phyloP scores from a whole-genome alignment of 2,329 filamentous ascomycete genomes.

The Sporothrix dimorphospora region DNA sequence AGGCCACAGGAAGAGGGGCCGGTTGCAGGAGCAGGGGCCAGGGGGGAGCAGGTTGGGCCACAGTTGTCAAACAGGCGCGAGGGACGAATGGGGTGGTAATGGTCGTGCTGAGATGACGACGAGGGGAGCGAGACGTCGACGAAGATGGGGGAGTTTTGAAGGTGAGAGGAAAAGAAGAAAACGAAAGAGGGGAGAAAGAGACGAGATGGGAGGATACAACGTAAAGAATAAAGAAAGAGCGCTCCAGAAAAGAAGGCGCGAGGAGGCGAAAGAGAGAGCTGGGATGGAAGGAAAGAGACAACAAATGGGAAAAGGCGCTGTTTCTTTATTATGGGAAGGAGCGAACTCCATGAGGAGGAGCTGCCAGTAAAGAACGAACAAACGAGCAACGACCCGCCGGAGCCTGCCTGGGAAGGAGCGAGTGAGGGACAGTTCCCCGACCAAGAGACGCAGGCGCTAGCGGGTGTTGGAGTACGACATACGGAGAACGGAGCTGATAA shows the following conservation, averaged over 20 bases:
- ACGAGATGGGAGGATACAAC: not conserved
- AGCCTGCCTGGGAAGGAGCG: conserved; percentile 9
- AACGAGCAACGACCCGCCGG: not conserved
- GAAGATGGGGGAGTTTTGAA: not conserved
- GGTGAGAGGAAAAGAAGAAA: not conserved
- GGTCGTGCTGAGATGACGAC: not conserved
- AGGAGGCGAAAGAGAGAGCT: not conserved
- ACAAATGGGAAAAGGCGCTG: not conserved
- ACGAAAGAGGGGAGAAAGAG: not conserved
- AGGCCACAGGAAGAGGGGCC: conserved; percentile 13
- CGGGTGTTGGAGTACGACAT: conserved; percentile 3
- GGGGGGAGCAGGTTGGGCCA: conserved; percentile 12
- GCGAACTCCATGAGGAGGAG: not conserved
- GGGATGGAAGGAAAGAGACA: not conserved
- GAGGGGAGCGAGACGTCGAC: not conserved
- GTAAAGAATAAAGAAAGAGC: not conserved
- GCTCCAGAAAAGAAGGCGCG: not conserved
- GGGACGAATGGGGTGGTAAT: conserved; percentile 11
- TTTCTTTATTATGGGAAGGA: conserved; percentile 8
- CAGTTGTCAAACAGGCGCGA: conserved; percentile 15
- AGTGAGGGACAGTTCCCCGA: not conserved
- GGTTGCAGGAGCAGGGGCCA: conserved; percentile 14
- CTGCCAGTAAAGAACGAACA: not conserved
- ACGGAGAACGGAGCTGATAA: conserved; percentile 23
- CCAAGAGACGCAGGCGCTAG: not conserved